A percentile compares a stretch with the other conserved stretches of the same genome.
Conservation (phyloP, 164 flowering plant species). For the Sedum album region DNA sequence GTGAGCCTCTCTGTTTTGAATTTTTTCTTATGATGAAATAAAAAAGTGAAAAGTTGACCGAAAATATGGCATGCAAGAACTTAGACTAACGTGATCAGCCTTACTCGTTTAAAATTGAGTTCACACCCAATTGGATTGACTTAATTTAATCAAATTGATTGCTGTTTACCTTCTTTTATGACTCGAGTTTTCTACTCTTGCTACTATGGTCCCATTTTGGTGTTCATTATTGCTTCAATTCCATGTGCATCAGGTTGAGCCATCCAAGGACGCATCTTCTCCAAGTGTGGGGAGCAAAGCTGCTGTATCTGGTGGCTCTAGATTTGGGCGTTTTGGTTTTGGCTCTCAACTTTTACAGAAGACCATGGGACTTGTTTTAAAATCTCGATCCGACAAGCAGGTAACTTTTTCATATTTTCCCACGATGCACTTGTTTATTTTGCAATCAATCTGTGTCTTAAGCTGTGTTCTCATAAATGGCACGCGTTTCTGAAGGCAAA, state of each 20-base stretch:
- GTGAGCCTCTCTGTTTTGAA: too few relatives aligned
- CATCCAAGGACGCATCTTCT: conserved; percentile 39
- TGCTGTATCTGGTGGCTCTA: conserved; percentile 39
- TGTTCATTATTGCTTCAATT: neutral
- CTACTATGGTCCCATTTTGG: neutral
- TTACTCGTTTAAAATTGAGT: too few relatives aligned
- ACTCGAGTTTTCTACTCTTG: neutral
- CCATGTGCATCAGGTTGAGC: too few relatives aligned
- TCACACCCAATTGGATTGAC: too few relatives aligned
- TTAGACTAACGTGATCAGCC: too few relatives aligned
- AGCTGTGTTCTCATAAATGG: neutral
- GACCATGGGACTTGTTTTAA: too few relatives aligned
- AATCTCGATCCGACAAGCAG: conserved; percentile 67
- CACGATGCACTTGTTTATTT: neutral
- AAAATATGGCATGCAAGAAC: too few relatives aligned
- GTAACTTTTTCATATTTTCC: conserved; percentile 38
- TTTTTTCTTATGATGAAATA: too few relatives aligned
- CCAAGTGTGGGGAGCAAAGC: conserved; percentile 37
- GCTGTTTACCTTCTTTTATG: neutral
- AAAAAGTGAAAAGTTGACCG: too few relatives aligned
- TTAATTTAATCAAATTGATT: too few relatives aligned
- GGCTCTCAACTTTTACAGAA: too few relatives aligned
- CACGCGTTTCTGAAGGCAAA: conserved; percentile 55
- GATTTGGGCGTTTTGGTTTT: too few relatives aligned
- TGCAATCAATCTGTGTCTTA: neutral